Evolutionary conservation across 1,284 basidiomycete species (phyloP).

Genomic region (Cutaneotrichosporon arboriforme): DNA sequence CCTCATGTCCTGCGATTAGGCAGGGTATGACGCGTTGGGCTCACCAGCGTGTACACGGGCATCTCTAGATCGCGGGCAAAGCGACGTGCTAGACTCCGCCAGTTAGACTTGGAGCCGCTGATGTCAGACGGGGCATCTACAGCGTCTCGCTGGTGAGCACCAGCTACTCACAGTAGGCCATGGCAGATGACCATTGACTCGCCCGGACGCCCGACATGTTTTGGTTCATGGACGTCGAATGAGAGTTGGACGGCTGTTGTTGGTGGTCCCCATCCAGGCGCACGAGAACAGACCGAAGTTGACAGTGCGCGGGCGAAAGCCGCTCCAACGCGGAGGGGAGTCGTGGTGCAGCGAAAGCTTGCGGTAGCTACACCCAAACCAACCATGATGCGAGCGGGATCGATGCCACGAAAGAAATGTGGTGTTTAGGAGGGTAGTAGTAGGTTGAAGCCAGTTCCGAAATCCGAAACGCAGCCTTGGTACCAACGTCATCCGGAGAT

Average conservation of each 20-base stretch:
- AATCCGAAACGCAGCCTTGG: too few relatives aligned
- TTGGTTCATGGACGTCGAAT: slow-evolving; percentile 31
- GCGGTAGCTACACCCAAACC: too few relatives aligned
- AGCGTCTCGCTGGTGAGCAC: too few relatives aligned
- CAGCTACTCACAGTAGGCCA: slow-evolving; percentile 47
- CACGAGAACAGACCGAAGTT: background rate
- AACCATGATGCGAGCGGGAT: too few relatives aligned
- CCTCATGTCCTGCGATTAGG: slow-evolving; percentile 49
- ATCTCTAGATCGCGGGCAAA: slow-evolving; percentile 50
- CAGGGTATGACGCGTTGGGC: slow-evolving; percentile 10
- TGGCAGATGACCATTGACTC: slow-evolving; percentile 51
- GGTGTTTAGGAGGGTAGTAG: too few relatives aligned
- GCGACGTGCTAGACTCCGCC: slow-evolving; percentile 52
- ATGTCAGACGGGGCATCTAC: background rate
- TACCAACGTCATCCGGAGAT: too few relatives aligned
- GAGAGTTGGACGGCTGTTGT: slow-evolving; percentile 32
- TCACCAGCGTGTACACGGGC: slow-evolving; percentile 52
- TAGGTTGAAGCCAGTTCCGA: too few relatives aligned
- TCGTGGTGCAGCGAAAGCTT: too few relatives aligned
- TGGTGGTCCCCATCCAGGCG: background rate
- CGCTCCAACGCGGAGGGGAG: too few relatives aligned
- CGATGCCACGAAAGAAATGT: too few relatives aligned
- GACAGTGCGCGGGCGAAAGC: background rate
- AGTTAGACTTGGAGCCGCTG: slow-evolving; percentile 56
- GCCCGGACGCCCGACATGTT: slow-evolving; percentile 13